A percentile compares a stretch with the other conserved stretches of the same genome.
phyloP scores from a whole-genome alignment of 495 filamentous ascomycete species.

The Hypoxylon lienhwacheense region DNA sequence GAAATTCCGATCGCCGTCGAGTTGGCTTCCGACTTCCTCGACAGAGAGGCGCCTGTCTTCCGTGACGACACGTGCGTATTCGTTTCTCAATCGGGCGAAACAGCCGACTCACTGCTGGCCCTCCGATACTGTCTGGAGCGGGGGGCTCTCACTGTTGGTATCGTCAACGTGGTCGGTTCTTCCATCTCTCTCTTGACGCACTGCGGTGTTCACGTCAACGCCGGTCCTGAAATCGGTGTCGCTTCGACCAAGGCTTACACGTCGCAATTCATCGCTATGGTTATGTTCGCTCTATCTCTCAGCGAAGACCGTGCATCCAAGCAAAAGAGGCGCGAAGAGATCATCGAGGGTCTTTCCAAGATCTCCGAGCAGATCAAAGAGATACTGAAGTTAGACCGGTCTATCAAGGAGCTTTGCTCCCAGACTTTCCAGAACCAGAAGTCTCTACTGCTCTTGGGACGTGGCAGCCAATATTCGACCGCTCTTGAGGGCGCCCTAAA shows the following conservation, averaged over 20 bases:
- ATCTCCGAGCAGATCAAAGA: constrained; percentile 90
- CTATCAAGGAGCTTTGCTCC: constrained; percentile 88
- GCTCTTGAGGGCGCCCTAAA: constrained; percentile 97
- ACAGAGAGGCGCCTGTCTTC: constrained; percentile 97
- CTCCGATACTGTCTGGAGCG: constrained; percentile 96
- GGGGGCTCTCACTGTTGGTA: constrained; percentile 93
- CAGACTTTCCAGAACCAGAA: constrained; percentile 96
- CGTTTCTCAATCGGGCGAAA: constrained; percentile 97
- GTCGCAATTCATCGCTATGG: constrained; percentile 97
- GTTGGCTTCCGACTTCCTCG: constrained; percentile 96
- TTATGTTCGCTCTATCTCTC: constrained; percentile 97
- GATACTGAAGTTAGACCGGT: constrained; percentile 84
- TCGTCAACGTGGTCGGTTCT: constrained; percentile 97
- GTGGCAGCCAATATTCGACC: constrained; percentile 95
- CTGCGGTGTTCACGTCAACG: constrained; percentile 99
- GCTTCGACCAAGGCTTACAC: constrained; percentile 99
- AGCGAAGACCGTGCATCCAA: constrained; percentile 96
- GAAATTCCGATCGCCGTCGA: constrained; percentile 98
- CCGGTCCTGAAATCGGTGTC: constrained; percentile 97
- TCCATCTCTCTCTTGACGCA: constrained; percentile 98
- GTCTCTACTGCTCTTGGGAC: constrained; percentile 86
- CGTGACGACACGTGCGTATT: constrained; percentile 99
- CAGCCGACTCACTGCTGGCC: constrained; percentile 96
- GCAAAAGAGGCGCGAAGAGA: constrained; percentile 88
- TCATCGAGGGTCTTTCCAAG: constrained; percentile 87